Evolutionary conservation across 805 yeast genomes (phyloP).

Genomic region (Ascoidea tarda): DNA sequence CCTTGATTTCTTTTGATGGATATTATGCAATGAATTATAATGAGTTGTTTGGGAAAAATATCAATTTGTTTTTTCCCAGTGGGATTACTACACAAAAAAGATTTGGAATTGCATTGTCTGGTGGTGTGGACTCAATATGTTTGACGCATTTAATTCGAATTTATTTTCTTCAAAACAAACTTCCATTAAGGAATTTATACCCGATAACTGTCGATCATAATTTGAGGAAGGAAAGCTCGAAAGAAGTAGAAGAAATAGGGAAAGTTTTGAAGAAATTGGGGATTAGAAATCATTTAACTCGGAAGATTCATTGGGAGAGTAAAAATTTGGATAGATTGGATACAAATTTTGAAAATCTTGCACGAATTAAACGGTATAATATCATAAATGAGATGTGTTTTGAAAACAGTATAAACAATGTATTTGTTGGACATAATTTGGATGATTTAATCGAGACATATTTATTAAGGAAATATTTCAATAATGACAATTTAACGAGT

Average conservation of each 20-base stretch:
- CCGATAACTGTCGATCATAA: slow-evolving; percentile 29
- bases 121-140: slow-evolving; percentile 35
- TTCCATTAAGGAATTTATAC: slow-evolving; percentile 15
- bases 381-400: slow-evolving; percentile 17
- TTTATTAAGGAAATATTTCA: slow-evolving; percentile 24
- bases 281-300: slow-evolving; percentile 8
- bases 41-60: too few relatives aligned
- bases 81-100: slow-evolving; percentile 9
- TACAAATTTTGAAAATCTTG: slow-evolving; percentile 28
- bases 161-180: slow-evolving; percentile 12
- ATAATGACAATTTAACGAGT: slow-evolving; percentile 17
- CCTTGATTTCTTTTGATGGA: too few relatives aligned
- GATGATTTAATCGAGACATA: slow-evolving; percentile 30
- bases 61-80: too few relatives aligned
- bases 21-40: too few relatives aligned
- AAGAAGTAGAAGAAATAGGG: slow-evolving; percentile 22
- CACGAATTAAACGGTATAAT: slow-evolving; percentile 22
- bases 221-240: slow-evolving; percentile 19
- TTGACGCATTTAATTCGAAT: slow-evolving; percentile 20
- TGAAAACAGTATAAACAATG: slow-evolving; percentile 8
- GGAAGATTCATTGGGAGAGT: slow-evolving; percentile 14
- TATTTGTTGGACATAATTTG: slow-evolving; percentile 26
- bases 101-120: slow-evolving; percentile 27
- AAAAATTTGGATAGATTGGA: slow-evolving; percentile 9
- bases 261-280: slow-evolving; percentile 13